phyloP scores from a whole-genome alignment of 2,329 filamentous ascomycete genomes.

The Cladophialophora yegresii region DNA sequence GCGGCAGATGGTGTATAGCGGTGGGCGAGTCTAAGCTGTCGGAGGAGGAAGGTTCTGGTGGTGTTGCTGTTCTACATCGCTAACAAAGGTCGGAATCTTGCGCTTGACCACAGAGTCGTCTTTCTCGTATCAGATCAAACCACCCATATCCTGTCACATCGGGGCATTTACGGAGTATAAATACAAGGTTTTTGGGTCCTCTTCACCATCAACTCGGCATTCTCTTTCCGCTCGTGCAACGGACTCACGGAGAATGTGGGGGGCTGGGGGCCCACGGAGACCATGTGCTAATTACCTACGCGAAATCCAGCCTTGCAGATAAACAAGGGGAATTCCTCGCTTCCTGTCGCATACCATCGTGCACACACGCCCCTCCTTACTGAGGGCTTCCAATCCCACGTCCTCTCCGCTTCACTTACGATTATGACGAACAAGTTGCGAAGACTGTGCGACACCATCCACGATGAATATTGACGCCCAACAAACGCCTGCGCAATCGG shows the following conservation, averaged over 20 bases:
- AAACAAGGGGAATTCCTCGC: background rate
- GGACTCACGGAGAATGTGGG: background rate
- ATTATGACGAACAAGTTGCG: background rate
- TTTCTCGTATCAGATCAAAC: background rate
- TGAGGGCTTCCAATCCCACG: background rate
- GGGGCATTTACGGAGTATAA: background rate
- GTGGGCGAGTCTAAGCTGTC: conserved; percentile 28
- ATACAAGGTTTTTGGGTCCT: background rate
- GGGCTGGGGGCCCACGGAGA: background rate
- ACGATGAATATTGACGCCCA: conserved; percentile 16
- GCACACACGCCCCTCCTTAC: background rate
- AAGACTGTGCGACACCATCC: background rate
- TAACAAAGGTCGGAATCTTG: background rate
- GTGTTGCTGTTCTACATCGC: conserved; percentile 28
- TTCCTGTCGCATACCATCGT: conserved; percentile 13
- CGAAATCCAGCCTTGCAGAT: conserved; percentile 3
- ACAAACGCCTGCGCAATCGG: conserved; percentile 9
- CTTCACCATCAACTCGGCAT: background rate
- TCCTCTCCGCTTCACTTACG: background rate
- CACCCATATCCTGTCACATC: background rate
- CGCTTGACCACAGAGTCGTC: background rate
- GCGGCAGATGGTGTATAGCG: conserved; percentile 35
- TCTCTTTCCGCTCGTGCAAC: background rate
- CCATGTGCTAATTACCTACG: background rate
- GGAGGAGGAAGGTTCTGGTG: conserved; percentile 20